Base-by-base conservation (phyloP, 2,329 filamentous ascomycete genomes). In the Colletotrichum lindemuthianum region DNA sequence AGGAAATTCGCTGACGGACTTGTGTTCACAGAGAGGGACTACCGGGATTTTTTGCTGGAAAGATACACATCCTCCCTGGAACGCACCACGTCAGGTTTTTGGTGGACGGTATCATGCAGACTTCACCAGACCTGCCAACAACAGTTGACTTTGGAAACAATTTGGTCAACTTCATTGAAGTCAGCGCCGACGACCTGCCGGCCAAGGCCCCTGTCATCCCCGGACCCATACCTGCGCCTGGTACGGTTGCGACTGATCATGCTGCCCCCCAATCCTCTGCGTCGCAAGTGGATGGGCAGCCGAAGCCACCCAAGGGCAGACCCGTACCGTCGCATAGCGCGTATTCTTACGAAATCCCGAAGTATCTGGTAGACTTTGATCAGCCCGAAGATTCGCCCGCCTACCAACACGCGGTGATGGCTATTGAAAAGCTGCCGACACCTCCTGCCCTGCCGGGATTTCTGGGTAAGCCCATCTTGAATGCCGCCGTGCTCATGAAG, bases 141-240 rank as follows among this genome's bases (percentile, higher is more conserved):
- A 97, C 96, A 2, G 96, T 99, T 63, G 96, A 99, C 76, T 97
- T 96, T 76, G 96, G 93, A 69, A 98, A 98, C 80, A 97, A 97
- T 74, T 84, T 99, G 15, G 95, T 99, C 78, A 99, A 99, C 79
- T 99, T 98, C 76, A 92, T 99, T 73, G 96, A 99, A 80, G 92
- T 98, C 67, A 92, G 86, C 71, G 88, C 92, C 40, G 90, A 93
- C 60, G 90, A 94, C 72, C 78, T 89, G 36, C 81, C 82, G 10
- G 71, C 70, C 32, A 69, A 71, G 39, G 70, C 75, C 24, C 70
- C 73, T 6, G 74, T 73, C 48, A 73, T 76, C 13, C 70, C 72
- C 12, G 70, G 77, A 45, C 72, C 77, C 13, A 41, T 63, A 11
- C 58, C 58, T 69, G 75, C 13, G 77, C 76, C 39, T 71, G 79